A percentile compares a stretch with the other conserved stretches of the same genome.
Evolutionary conservation across 2,329 filamentous ascomycete species (phyloP).

Genomic region (Aspergillus phoenicis): DNA sequence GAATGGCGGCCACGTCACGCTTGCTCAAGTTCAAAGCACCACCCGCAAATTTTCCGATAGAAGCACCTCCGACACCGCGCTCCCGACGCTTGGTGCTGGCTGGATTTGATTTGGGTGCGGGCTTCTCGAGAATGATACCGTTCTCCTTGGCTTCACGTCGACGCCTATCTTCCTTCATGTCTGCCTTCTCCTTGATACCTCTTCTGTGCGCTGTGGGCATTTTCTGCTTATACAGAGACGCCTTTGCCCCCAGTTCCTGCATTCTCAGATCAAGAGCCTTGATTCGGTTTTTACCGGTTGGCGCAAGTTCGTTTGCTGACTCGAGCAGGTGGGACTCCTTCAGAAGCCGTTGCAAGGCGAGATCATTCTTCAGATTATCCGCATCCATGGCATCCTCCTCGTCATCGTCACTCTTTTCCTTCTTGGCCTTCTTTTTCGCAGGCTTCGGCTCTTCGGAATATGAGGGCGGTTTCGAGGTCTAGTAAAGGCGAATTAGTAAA

Average conservation of each 20-base stretch:
- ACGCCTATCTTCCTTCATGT: constrained; percentile 67
- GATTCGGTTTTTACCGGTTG: constrained; percentile 72
- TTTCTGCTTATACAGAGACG: constrained; percentile 72
- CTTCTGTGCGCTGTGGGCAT: constrained; percentile 88
- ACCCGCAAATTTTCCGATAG: constrained; percentile 76
- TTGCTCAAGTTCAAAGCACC: constrained; percentile 79
- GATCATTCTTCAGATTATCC: constrained; percentile 81
- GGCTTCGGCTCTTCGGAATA: constrained; percentile 28
- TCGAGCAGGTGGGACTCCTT: constrained; percentile 87
- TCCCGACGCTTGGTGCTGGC: constrained; percentile 52
- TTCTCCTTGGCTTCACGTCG: constrained; percentile 83
- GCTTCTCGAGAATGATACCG: constrained; percentile 79
- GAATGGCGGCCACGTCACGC: constrained; percentile 71
- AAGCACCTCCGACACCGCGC: constrained; percentile 71
- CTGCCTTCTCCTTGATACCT: constrained; percentile 74
- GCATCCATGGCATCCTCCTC: constrained; percentile 63
- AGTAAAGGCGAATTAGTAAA: constrained; percentile 16
- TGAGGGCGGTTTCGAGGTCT: constrained; percentile 53
- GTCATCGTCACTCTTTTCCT: constrained; percentile 44
- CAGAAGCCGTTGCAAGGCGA: constrained; percentile 86
- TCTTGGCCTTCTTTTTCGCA: constrained; percentile 20
- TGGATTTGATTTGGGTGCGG: constrained; percentile 39
- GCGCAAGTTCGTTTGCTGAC: constrained; percentile 56
- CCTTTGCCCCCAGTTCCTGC: constrained; percentile 76
- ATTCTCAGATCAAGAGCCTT: constrained; percentile 83